Evolutionary conservation across 2,329 filamentous ascomycete species (phyloP).

Genomic region (Trichoderma sp.): DNA sequence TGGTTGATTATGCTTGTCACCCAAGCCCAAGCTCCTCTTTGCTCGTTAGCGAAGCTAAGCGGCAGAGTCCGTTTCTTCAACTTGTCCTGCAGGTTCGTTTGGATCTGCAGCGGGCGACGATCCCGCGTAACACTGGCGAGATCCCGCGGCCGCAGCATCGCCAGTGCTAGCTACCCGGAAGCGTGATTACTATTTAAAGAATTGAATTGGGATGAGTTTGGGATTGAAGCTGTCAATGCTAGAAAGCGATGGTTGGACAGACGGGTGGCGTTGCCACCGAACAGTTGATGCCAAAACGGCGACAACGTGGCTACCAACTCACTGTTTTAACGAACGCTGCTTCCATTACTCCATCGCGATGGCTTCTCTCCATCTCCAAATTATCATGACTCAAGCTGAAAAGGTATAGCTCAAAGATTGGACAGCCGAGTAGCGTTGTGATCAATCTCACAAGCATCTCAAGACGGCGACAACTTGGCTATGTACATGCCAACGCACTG

Average conservation of each 20-base stretch:
- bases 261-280: not conserved
- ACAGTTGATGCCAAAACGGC: not conserved
- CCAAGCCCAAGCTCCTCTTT: not conserved
- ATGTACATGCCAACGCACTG: not conserved
- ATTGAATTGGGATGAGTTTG: not conserved
- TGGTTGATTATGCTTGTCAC: not conserved
- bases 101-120: not conserved
- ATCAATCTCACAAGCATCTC: too few species aligned
- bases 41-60: not conserved
- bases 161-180: not conserved
- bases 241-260: accelerated
- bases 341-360: not conserved
- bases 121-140: not conserved
- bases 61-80: not conserved
- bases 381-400: not conserved
- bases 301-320: not conserved
- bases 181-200: not conserved
- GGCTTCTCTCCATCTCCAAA: not conserved
- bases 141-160: not conserved
- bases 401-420: not conserved
- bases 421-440: not conserved
- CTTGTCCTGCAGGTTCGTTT: not conserved
- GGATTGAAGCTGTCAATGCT: not conserved
- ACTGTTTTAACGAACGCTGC: not conserved
- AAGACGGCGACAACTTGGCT: not conserved